Evolutionary conservation across 257 asterid species (phyloP).

Genomic region (Verbascum thapsus): DNA sequence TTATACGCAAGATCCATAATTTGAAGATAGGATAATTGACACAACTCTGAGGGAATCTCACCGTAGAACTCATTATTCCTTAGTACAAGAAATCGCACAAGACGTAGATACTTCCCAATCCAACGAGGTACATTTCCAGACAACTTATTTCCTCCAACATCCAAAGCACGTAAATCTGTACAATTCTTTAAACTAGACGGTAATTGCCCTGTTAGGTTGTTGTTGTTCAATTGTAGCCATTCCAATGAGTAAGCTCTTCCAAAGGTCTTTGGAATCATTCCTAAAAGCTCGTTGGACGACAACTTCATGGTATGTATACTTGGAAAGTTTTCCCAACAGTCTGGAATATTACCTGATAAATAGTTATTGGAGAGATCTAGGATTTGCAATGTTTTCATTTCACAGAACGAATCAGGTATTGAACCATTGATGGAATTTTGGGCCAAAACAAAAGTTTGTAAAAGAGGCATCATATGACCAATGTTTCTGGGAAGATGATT

Average conservation of each 20-base stretch:
- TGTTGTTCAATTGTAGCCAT: constrained; percentile 1
- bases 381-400: neutral
- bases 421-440: neutral
- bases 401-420: constrained; percentile 4
- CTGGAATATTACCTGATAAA: constrained; percentile 6
- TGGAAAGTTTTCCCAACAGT: neutral
- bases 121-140: neutral
- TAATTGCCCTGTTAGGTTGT: constrained; percentile 5
- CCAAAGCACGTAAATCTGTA: neutral
- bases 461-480: neutral
- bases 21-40: neutral
- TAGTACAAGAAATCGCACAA: neutral
- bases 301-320: neutral
- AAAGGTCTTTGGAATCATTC: constrained; percentile 6
- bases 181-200: constrained; percentile 4
- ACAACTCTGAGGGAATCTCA: neutral
- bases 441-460: neutral
- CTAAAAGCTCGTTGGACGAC: constrained; percentile 9
- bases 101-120: neutral
- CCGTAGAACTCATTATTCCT: constrained; percentile 6
- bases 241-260: constrained; percentile 6
- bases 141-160: constrained; percentile 4
- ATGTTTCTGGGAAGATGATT: neutral
- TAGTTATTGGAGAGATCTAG: constrained; percentile 12
- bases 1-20: constrained; percentile 9